Evolutionary conservation across 73 alveolate species (phyloP).

Genomic region (Blepharisma japonicum): DNA sequence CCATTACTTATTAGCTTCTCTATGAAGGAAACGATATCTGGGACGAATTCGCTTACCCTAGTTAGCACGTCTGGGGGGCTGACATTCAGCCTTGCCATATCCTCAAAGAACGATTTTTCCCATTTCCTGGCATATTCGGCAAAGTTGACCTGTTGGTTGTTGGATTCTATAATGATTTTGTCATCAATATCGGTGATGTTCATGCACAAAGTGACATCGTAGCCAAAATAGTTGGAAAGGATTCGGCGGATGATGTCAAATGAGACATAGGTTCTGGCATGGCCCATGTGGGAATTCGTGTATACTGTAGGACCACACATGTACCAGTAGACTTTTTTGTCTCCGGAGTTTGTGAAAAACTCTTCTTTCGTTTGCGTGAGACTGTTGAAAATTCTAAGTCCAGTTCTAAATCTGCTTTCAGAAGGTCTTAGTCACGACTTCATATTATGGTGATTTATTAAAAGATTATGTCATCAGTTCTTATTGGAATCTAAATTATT

Average conservation of each 20-base stretch:
- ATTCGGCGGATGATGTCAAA: conserved; percentile 93
- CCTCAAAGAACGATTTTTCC: conserved; percentile 93
- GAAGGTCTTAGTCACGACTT: conserved; percentile 8
- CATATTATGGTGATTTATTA: too few relatives aligned
- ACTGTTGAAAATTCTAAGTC: conserved; percentile 35
- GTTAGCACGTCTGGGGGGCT: conserved; percentile 96
- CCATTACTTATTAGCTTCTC: conserved; percentile 90
- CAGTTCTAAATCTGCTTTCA: conserved; percentile 29
- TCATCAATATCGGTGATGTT: conserved; percentile 99
- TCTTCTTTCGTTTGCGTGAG: conserved; percentile 63
- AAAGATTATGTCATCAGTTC: too few relatives aligned
- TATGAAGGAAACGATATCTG: conserved; percentile 87
- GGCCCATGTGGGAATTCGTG: conserved; percentile 99
- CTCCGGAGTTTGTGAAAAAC: conserved; percentile 59
- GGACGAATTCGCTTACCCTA: conserved; percentile 98
- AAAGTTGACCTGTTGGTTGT: conserved; percentile 66
- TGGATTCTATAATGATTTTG: conserved; percentile 93
- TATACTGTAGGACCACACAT: conserved; percentile 99
- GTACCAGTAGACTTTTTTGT: conserved; percentile 85
- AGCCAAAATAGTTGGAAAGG: conserved; percentile 83
- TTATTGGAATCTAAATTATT: too few relatives aligned
- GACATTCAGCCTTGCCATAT: conserved; percentile 94
- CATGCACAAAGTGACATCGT: conserved; percentile 88
- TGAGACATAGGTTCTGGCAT: conserved; percentile 97
- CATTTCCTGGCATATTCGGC: conserved; percentile 74